phyloP scores from a whole-genome alignment of 495 filamentous ascomycete species.

The Neurospora discreta region DNA sequence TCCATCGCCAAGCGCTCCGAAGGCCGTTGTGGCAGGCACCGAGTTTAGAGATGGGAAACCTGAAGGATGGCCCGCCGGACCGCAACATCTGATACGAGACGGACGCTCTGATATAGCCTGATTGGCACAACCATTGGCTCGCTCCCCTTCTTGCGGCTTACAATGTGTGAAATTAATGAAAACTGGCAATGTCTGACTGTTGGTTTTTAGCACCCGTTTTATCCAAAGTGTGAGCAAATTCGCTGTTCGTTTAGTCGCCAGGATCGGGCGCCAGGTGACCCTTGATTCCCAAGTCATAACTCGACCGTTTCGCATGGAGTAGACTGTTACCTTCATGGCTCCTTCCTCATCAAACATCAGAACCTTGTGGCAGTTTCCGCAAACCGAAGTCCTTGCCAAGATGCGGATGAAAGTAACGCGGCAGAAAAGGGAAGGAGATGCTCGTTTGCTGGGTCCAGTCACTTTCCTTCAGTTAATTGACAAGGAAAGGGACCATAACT shows the following conservation, averaged over 20 bases:
- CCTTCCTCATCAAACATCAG: neutral
- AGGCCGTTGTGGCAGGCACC: neutral
- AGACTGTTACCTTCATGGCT: neutral
- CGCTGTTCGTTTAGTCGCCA: neutral
- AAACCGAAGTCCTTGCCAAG: neutral
- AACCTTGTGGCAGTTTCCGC: too few relatives aligned
- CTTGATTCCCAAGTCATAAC: too few relatives aligned
- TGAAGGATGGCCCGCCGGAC: constrained; percentile 21
- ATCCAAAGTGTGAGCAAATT: constrained; percentile 27
- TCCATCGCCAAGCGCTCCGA: neutral
- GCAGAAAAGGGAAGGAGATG: neutral
- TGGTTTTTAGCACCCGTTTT: constrained; percentile 6
- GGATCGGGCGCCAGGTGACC: too few relatives aligned
- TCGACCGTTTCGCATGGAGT: neutral
- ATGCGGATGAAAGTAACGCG: neutral
- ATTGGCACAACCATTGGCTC: constrained; percentile 9
- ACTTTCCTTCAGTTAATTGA: neutral
- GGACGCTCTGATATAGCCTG: constrained; percentile 20
- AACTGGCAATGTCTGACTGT: constrained; percentile 7
- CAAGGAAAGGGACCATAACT: neutral
- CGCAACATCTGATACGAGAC: constrained; percentile 17
- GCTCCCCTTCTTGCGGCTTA: neutral
- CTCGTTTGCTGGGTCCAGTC: neutral
- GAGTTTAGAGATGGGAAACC: neutral
- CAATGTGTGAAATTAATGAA: constrained; percentile 18